Conservation (phyloP, 1,139 yeast species). For the Diutina siamensis region DNA sequence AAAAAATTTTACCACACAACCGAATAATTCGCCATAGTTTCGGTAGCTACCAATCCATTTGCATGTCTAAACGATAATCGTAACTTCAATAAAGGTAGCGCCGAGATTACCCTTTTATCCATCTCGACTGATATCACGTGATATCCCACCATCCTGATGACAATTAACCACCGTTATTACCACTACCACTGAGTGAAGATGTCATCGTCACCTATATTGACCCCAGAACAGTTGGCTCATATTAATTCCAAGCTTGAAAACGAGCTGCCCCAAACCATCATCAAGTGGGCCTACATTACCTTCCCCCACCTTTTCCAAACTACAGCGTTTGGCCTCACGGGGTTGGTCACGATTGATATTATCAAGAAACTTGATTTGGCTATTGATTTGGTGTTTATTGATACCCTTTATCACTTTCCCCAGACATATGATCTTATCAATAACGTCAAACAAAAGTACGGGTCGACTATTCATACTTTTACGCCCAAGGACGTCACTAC, state of each 20-base stretch:
- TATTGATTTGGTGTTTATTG: constrained; percentile 74
- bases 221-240: constrained; percentile 33
- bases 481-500: constrained; percentile 47
- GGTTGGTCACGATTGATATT: constrained; percentile 80
- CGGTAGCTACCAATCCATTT: too few relatives aligned
- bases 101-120: too few relatives aligned
- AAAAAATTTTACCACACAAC: too few relatives aligned
- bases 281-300: constrained; percentile 72
- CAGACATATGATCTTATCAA: constrained; percentile 76
- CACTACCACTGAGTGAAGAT: background rate
- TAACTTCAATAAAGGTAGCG: too few relatives aligned
- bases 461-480: constrained; percentile 45
- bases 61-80: too few relatives aligned
- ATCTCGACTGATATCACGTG: too few relatives aligned
- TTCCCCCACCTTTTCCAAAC: constrained; percentile 81
- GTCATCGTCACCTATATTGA: background rate
- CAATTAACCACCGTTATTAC: background rate
- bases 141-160: background rate
- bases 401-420: constrained; percentile 86
- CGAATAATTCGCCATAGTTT: too few relatives aligned
- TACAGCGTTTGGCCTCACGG: constrained; percentile 92
- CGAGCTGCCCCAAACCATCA: constrained; percentile 57
- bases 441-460: constrained; percentile 43
- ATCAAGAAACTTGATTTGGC: constrained; percentile 43
- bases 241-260: constrained; percentile 50